These are phyloP conservation scores for Blastobotrys ciferrii DNA, from an alignment of 1,139 yeast species.

Conservation along the genomic window DNA sequence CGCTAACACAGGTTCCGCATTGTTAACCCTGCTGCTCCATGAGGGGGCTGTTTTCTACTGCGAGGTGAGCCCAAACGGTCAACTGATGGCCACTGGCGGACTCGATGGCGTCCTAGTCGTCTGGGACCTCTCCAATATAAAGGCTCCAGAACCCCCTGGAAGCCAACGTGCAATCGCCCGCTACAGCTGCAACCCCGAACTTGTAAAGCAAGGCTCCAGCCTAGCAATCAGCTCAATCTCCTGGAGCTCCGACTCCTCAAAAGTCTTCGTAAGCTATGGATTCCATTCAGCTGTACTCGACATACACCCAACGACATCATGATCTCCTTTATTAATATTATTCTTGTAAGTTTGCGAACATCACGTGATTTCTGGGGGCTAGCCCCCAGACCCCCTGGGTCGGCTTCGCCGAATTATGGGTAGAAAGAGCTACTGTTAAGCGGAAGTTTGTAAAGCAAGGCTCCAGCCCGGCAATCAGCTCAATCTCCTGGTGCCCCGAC, in stretches of 20 bases:
- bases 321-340: conserved; percentile 4
- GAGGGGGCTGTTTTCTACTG: conserved; percentile 54
- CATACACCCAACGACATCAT: conserved; percentile 2
- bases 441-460: not conserved
- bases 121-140: conserved; percentile 45
- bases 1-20: conserved; percentile 43
- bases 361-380: too few species aligned
- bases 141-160: conserved; percentile 5
- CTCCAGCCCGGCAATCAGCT: conserved; percentile 17
- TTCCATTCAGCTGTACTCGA: conserved; percentile 11
- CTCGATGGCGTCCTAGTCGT: conserved; percentile 55
- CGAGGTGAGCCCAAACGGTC: conserved; percentile 49
- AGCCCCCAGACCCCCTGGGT: too few species aligned
- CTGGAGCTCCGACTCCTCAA: conserved; percentile 29
- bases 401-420: too few species aligned
- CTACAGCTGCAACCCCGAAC: conserved; percentile 10
- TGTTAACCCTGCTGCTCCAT: conserved; percentile 41
- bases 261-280: conserved; percentile 27
- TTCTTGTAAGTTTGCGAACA: conserved; percentile 5
- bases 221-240: conserved; percentile 24
- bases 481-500: conserved; percentile 30
- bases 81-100: conserved; percentile 60
- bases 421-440: too few species aligned
- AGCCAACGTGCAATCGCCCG: conserved; percentile 20
- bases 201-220: not conserved